Evolutionary conservation across 2,329 filamentous ascomycete species (phyloP).

Genomic region (Sporothrix dimorphospora): DNA sequence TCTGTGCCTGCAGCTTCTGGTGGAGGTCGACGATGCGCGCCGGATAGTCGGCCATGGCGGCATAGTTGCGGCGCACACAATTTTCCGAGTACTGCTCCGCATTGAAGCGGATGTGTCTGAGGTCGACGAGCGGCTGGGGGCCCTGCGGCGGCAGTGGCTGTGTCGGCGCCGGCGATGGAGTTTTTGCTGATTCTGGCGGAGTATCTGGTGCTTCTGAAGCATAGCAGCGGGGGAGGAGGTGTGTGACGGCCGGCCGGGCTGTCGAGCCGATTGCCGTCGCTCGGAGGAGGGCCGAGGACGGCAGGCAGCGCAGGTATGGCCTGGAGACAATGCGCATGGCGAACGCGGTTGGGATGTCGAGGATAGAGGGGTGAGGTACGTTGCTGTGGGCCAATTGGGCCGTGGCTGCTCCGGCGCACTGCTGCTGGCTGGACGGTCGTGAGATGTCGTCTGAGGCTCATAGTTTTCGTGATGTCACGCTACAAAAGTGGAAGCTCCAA

Average conservation of each 20-base stretch:
- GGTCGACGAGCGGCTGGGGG: conserved; percentile 77
- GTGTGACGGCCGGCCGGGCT: background rate
- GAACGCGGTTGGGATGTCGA: background rate
- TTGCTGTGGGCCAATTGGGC: background rate
- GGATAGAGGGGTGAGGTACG: background rate
- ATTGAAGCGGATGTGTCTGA: conserved; percentile 89
- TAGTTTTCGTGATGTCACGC: conserved; percentile 21
- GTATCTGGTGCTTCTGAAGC: background rate
- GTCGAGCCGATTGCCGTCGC: background rate
- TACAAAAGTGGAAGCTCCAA: conserved; percentile 15
- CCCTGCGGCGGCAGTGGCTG: conserved; percentile 55
- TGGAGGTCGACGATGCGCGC: conserved; percentile 59
- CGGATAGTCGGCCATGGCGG: conserved; percentile 56
- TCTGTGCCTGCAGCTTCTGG: conserved; percentile 61
- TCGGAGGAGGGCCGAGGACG: background rate
- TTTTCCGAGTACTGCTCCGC: conserved; percentile 79
- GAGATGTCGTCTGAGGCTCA: conserved; percentile 12
- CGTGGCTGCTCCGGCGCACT: background rate
- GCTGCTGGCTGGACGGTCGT: background rate
- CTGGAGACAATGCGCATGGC: background rate
- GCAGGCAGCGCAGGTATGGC: conserved; percentile 12
- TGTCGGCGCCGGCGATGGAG: background rate
- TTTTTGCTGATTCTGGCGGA: background rate
- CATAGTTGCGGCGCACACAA: conserved; percentile 84
- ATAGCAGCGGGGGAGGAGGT: conserved; percentile 8